Base-by-base conservation (phyloP, 345 rosid species). In the Dipteronia dyeriana region DNA sequence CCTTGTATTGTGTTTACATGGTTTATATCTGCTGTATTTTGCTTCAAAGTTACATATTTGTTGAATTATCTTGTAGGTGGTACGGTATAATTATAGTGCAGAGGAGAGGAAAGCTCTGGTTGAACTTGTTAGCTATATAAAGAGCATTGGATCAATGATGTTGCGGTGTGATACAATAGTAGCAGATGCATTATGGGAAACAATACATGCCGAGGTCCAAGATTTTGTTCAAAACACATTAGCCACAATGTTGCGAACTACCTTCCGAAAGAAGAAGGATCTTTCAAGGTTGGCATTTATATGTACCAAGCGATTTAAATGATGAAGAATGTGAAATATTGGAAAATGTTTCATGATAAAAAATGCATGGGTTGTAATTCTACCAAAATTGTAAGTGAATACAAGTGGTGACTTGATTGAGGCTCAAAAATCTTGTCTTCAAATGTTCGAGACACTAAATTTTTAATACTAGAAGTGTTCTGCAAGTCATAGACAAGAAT, bases 171-270 rank as follows among this genome's bases (percentile, higher is more conserved):
- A 96, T 79, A 91, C 97, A 61, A 83, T 94, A 84, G 94, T 96
- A 62, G 97, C 97, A 74, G 99, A 96, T 87, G 95, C 99, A 84
- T 88, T 96, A 19, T 96, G 99, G 99, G 99, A 94, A 86, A 96
- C 97, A 49, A 89, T 96, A 86, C 99, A 96, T 85, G 94, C 97
- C 0, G 99, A 96, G 79, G 98, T 96, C 79, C 99, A 96, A 87
- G 98, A 96, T 85, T 96, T 94, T 88, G 98, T 96, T 75, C 99
- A 96, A 77, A 94, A 94, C 85, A 96, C 94, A 23, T 82, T 96
- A 85, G 99, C 99, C 74, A 88, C 88, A 26, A 96, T 96, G 99
- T 79, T 96, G 86, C 90, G 92, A 75, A 94, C 99, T 75, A 92
- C 97, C 71, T 96, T 94, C 80, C 84, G 98, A 76, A 96, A 91